Evolutionary conservation across 1,284 basidiomycete species (phyloP), one percentile per base, ranked within the genome.

Genomic region (Pterulicium gracile): DNA sequence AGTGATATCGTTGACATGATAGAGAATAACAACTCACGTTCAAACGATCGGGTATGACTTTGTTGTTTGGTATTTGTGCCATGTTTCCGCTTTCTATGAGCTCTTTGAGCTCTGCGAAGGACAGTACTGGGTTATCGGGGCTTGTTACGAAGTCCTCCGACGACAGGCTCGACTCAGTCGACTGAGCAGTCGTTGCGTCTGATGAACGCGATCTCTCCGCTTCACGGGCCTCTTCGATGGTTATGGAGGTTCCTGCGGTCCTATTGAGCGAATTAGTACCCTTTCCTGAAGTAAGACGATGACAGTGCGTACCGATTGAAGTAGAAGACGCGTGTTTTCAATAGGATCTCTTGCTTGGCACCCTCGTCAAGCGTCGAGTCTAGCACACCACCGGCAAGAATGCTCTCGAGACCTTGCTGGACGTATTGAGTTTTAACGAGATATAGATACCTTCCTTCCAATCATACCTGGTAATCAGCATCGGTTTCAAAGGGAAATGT

Each of bases 61-160:
- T 81, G 57, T 87, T 88, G 54, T 88, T 84, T 1, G 85, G 85
- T 22, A 88, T 85, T 56, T 79, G 63, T 53, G 84, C 80, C 1
- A 76, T 73, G 51, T 71, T 75, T 20, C 82, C 82, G 24, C 79
- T 67, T 55, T 84, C 75, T 49, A 88, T 83, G 47, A 88, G 65
- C 36, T 68, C 68, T 54, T 82, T 75, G 42, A 88, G 63, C 58
- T 88, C 77, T 1, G 74, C 67, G 53, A 88, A 80, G 0, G 77
- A 75, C 47, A 87, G 62, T 10, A 67, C 62, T 7, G 64, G 57
- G 50, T 73, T 64, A 23, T 64, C 58, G 47, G n/a, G 27, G 13
- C 35, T 14, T 40, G 36, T 21, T 36, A 24, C 10, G 15, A 15
- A 20, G 12, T 50, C 49, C 24, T 34, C 23, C 10, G 46, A 36